Conservation (phyloP, 2,329 filamentous ascomycete genomes). For the Didymella arachidicola region DNA sequence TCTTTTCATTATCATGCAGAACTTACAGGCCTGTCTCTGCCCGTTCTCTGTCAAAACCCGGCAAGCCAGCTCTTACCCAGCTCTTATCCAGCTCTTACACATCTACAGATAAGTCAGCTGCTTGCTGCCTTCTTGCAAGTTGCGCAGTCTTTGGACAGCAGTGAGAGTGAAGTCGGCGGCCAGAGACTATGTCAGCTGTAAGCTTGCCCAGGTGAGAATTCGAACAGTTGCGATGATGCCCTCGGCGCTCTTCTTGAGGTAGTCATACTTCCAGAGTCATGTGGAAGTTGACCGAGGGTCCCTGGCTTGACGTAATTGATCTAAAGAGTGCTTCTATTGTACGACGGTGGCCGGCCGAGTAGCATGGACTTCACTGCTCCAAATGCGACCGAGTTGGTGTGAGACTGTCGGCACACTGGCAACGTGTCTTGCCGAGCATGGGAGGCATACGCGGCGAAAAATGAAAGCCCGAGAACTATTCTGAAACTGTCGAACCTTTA, state of each 20-base stretch:
- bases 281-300: background rate
- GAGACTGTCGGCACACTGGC: background rate
- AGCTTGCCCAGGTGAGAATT: background rate
- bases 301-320: background rate
- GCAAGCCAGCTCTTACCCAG: background rate
- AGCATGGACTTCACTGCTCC: background rate
- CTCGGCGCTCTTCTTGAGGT: background rate
- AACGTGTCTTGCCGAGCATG: slow-evolving; percentile 1
- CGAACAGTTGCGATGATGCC: background rate
- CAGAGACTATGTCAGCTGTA: background rate
- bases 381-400: background rate
- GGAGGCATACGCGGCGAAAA: slow-evolving; percentile 4
- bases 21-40: background rate
- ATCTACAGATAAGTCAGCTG: background rate
- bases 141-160: background rate
- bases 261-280: background rate
- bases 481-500: background rate
- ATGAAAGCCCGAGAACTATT: slow-evolving; percentile 5
- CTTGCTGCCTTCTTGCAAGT: background rate
- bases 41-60: background rate
- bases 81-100: background rate
- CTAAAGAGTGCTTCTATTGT: background rate
- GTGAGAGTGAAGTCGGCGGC: background rate
- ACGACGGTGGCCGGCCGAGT: background rate
- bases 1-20: background rate